phyloP scores from a whole-genome alignment of 495 filamentous ascomycete genomes.

The Hyphodiscus hymeniophilus region DNA sequence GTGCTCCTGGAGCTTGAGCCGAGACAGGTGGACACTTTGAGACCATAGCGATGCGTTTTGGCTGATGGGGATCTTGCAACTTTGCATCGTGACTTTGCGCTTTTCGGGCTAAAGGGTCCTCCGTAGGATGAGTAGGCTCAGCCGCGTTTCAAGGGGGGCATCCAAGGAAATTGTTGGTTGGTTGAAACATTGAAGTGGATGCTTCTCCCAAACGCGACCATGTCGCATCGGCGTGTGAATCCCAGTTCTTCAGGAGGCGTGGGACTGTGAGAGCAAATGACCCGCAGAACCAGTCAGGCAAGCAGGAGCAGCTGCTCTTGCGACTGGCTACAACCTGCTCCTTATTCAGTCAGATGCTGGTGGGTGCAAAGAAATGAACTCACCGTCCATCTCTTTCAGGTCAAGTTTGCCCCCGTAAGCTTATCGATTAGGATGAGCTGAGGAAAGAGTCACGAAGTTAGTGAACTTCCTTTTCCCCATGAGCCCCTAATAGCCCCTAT shows the following conservation, averaged over 20 bases:
- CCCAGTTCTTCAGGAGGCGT: conserved; percentile 8
- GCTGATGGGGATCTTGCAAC: neutral
- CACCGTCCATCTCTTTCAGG: too few species aligned
- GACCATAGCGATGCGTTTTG: neutral
- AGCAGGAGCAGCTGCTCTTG: neutral
- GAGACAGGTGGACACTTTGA: conserved; percentile 1
- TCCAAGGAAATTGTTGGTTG: conserved; percentile 2
- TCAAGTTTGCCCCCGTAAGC: neutral
- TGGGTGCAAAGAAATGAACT: too few species aligned
- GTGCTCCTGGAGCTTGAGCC: neutral
- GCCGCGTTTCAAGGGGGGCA: conserved; percentile 16
- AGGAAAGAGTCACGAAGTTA: too few species aligned
- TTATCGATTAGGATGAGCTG: too few species aligned
- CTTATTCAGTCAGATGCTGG: neutral
- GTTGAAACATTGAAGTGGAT: conserved; percentile 5
- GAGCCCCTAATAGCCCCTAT: too few species aligned
- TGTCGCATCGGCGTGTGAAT: conserved; percentile 15
- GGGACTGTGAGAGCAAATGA: too few species aligned
- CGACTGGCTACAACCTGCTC: too few species aligned
- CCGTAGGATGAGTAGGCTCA: conserved; percentile 15
- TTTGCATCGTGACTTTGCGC: conserved; percentile 11
- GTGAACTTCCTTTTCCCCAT: too few species aligned
- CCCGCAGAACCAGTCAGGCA: neutral
- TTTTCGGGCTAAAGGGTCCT: conserved; percentile 5
- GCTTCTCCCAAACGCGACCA: conserved; percentile 19